Base-by-base conservation (phyloP, 768 basidiomycete genomes). In the Cubamyces lactineus region DNA sequence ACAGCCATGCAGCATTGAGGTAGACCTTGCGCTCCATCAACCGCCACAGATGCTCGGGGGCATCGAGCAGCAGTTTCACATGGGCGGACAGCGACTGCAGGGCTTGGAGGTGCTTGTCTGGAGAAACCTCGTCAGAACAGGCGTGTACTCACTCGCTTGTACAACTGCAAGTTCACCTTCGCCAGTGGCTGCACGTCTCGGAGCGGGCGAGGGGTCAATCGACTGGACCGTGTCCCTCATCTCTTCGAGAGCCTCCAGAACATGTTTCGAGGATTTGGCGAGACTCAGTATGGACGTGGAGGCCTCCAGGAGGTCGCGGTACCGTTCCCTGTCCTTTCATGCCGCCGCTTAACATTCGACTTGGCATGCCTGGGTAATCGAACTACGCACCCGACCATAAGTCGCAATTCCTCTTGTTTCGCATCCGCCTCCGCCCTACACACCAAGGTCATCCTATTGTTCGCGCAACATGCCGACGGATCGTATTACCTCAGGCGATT, bases 31-130 rank as follows among this genome's bases (percentile, higher is more conserved):
- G 80, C 69, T 96, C 92, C 59, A 96, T 84, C 55, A 95, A 79
- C 3, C 91, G 83, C 91, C 95, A 97, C 21, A 97, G 75, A 74
- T 94, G 88, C 72, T 97, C 95, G 7, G 95, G 94, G 9, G 92
- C 88, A 74, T 97, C 95, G 6, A 97, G 76, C 17, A 97, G 81
- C n/a, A 97, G 76, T 72, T 96, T 96, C 69, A 97, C 81, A 70
- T 96, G 93, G 0, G 93, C 92, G 26, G 94, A 89, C 17, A 95
- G 81, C 8, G 86, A 75, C 67, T 93, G 92, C 43, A 94, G 69
- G 13, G 83, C 78, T 59, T 83, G 83, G 26, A 94, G 71, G 67
- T 91, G 87, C 26, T 81, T 74, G 69, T 93, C 92, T 91, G 68
- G 34, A 45, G 30, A 34, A 41, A 21, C 9, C 12, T 11, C 13